phyloP scores from a whole-genome alignment of 129 eudicot genomes.

The Pseudognaphalium luteoalbum region DNA sequence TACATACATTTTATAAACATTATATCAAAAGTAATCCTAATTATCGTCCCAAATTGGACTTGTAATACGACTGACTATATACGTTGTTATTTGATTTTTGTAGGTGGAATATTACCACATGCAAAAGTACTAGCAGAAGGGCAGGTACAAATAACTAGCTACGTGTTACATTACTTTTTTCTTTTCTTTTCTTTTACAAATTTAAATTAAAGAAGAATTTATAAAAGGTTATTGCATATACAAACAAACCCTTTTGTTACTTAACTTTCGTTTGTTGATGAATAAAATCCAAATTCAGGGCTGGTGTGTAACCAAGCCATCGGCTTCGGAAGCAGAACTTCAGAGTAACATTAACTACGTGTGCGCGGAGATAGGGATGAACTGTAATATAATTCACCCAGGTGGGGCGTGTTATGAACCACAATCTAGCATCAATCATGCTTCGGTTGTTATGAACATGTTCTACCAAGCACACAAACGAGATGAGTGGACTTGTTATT shows the following conservation, averaged over 20 bases:
- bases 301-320: constrained; percentile 59
- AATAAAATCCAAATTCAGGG: constrained; percentile 21
- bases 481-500: constrained; percentile 42
- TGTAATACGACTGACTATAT: not conserved
- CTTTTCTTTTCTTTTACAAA: too few species aligned
- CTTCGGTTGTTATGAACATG: constrained; percentile 56
- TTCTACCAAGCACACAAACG: constrained; percentile 42
- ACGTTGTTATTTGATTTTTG: not conserved
- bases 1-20: not conserved
- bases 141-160: constrained; percentile 30
- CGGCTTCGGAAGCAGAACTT: constrained; percentile 28
- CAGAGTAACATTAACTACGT: constrained; percentile 28
- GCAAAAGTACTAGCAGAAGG: constrained; percentile 43
- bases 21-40: not conserved
- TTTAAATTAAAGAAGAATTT: too few species aligned
- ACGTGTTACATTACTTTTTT: not conserved
- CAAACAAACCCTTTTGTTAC: not conserved
- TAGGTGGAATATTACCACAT: constrained; percentile 28
- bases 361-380: not conserved
- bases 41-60: not conserved
- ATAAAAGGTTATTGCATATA: too few species aligned
- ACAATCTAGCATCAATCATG: constrained; percentile 28
- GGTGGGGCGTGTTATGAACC: constrained; percentile 46
- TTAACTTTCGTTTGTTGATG: not conserved
- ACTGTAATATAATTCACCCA: constrained; percentile 31